phyloP scores from a whole-genome alignment of 1,284 basidiomycete genomes.

The Tetrapyrgos nigripes region DNA sequence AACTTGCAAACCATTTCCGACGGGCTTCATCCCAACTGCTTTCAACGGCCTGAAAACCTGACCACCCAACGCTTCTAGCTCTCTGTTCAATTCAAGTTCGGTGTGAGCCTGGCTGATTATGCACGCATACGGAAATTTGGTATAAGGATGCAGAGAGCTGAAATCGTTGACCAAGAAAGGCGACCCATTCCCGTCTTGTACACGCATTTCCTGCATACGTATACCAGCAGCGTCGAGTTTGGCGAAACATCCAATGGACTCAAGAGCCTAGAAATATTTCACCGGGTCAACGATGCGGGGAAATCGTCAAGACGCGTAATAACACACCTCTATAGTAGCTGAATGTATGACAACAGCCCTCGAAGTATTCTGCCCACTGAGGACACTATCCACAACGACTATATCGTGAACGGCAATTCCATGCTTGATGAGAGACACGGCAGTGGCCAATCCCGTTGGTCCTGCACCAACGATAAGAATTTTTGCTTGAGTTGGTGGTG shows the following conservation, averaged over 20 bases:
- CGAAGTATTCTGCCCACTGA: conserved; percentile 38
- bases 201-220: conserved; percentile 28
- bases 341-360: conserved; percentile 51
- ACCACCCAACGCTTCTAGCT: conserved; percentile 40
- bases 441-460: conserved; percentile 49
- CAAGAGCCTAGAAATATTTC: conserved; percentile 42
- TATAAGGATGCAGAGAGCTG: conserved; percentile 39
- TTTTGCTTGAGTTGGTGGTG: conserved; percentile 14
- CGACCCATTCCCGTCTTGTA: conserved; percentile 39
- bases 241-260: conserved; percentile 51
- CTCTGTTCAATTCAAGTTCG: conserved; percentile 47
- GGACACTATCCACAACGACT: conserved; percentile 50
- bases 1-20: conserved; percentile 41
- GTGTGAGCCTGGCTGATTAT: conserved; percentile 54
- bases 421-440: conserved; percentile 50
- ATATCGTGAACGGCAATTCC: conserved; percentile 45
- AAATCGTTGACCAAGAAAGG: conserved; percentile 40
- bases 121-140: conserved; percentile 51
- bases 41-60: conserved; percentile 42
- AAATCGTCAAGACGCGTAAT: conserved; percentile 28
- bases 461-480: conserved; percentile 55
- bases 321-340: conserved; percentile 49
- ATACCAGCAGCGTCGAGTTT: conserved; percentile 46
- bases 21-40: conserved; percentile 37
- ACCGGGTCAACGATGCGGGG: background rate